A percentile compares a stretch with the other conserved stretches of the same genome.
These are phyloP conservation scores for Phytophthora boehmeriae DNA, from an alignment of 352 stramenopile species.

Conservation along the genomic window DNA sequence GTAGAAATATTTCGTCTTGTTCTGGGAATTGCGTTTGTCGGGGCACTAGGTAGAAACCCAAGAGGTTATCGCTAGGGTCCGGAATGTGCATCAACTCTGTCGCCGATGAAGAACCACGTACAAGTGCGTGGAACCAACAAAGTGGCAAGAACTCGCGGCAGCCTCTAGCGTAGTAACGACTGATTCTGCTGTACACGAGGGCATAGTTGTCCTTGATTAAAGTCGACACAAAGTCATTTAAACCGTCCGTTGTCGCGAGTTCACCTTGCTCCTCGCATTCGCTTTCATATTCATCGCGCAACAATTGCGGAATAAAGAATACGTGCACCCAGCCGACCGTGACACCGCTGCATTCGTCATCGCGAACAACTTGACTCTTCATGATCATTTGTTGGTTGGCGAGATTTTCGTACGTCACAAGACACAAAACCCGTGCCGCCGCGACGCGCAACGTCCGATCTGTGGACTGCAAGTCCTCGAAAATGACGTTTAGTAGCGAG, in stretches of 20 bases:
- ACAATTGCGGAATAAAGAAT: constrained; percentile 46
- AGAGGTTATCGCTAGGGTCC: constrained; percentile 50
- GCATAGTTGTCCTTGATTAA: constrained; percentile 47
- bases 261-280: constrained; percentile 14
- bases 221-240: constrained; percentile 33
- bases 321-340: constrained; percentile 62
- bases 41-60: constrained; percentile 67
- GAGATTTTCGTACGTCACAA: constrained; percentile 55
- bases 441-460: constrained; percentile 55
- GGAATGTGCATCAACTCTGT: constrained; percentile 28
- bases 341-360: constrained; percentile 33
- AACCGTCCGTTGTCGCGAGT: constrained; percentile 12
- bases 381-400: constrained; percentile 34
- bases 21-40: constrained; percentile 67
- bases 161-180: constrained; percentile 50
- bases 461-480: constrained; percentile 34
- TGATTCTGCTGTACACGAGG: constrained; percentile 44
- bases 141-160: constrained; percentile 54
- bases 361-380: constrained; percentile 5
- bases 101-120: constrained; percentile 8
- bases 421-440: constrained; percentile 52
- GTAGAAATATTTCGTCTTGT: constrained; percentile 48
- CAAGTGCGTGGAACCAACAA: constrained; percentile 41
- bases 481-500: constrained; percentile 26
- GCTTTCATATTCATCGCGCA: constrained; percentile 32